Evolutionary conservation across 805 yeast genomes (phyloP).

Genomic region (Lipomyces kockii): DNA sequence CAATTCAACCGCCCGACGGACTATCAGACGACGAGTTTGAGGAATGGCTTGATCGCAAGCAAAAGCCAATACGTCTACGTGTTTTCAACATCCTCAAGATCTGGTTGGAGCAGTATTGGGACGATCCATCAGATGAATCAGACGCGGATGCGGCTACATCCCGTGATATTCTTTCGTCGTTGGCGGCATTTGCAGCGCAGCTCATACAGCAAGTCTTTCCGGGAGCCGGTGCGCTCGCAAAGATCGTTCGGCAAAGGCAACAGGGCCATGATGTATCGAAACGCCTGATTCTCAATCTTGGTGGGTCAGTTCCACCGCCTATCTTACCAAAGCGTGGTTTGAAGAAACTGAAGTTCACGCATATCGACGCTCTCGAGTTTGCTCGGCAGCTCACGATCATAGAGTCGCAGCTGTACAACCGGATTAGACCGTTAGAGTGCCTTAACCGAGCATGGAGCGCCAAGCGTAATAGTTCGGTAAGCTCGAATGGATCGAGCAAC

Average conservation of each 20-base stretch:
- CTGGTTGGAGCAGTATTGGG: slow-evolving; percentile 73
- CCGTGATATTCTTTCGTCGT: slow-evolving; percentile 18
- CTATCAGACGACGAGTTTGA: slow-evolving; percentile 79
- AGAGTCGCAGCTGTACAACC: slow-evolving; percentile 68
- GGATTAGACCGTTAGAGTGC: slow-evolving; percentile 71
- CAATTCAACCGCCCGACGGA: slow-evolving; percentile 83
- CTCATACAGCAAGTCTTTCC: slow-evolving; percentile 31
- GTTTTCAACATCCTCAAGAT: slow-evolving; percentile 68
- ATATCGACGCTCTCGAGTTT: slow-evolving; percentile 71
- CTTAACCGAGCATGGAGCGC: slow-evolving; percentile 38
- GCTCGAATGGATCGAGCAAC: slow-evolving; percentile 39
- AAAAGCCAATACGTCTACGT: slow-evolving; percentile 65
- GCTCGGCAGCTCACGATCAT: slow-evolving; percentile 83
- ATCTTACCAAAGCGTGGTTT: slow-evolving; percentile 39
- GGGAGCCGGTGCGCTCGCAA: slow-evolving; percentile 42
- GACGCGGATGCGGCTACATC: slow-evolving; percentile 19
- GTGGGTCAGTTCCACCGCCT: slow-evolving; percentile 39
- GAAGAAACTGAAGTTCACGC: slow-evolving; percentile 52
- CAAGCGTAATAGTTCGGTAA: slow-evolving; percentile 12
- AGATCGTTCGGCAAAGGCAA: slow-evolving; percentile 47
- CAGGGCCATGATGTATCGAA: slow-evolving; percentile 21
- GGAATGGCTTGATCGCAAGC: slow-evolving; percentile 72
- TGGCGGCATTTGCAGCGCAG: slow-evolving; percentile 21
- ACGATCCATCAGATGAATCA: slow-evolving; percentile 54
- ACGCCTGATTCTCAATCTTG: slow-evolving; percentile 17